Evolutionary conservation across 176 grass and related monocot genomes (phyloP), one percentile per base, ranked within the genome.

Genomic region (Sorghum bicolor): DNA sequence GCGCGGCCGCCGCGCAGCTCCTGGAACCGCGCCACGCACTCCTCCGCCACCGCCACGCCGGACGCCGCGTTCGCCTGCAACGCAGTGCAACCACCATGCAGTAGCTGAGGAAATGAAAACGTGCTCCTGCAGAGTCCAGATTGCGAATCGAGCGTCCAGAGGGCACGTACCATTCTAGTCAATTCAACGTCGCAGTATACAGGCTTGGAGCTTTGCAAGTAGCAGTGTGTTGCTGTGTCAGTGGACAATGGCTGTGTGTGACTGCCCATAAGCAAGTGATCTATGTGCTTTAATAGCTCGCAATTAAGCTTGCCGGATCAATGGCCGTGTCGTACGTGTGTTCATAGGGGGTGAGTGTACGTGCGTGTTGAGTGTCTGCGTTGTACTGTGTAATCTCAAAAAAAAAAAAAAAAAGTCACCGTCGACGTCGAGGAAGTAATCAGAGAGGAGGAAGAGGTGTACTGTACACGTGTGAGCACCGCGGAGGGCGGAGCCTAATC

Each of bases 21-120:
- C 77, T 85, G 60, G 81, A 93, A 90, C 44, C 69, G 83, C 8
- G 64, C 13, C 87, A 64, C 72, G 81, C 87, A 90, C 52, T 90
- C 85, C n/a, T 85, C 88, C 20, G 75, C 79, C 82, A 93, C 82
- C 6, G 85, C 87, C 77, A 93, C 82, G 0, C 58, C 62, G 4
- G 77, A 76, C 74, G 50, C 50, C 74, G 72, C 72, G 72, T 74
- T 75, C 72, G 72, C 72, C 71, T 74, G 71, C 43, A 29, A 0
- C 14, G 24, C 24, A 60, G 8, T 72, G 39, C 39, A 20, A 9
- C 6, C 0, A 16, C 4, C 17, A 53, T 53, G 2, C 20, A 10
- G 52, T 57, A 0, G 0, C 7, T 22, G 4, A n/a, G n/a, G n/a
- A 53, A 5, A 57, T 9, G 20, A 10, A n/a, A n/a, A 57, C 52